Evolutionary conservation across 108 stramenopile species (phyloP).

Genomic region (Conticribra weissflogii): DNA sequence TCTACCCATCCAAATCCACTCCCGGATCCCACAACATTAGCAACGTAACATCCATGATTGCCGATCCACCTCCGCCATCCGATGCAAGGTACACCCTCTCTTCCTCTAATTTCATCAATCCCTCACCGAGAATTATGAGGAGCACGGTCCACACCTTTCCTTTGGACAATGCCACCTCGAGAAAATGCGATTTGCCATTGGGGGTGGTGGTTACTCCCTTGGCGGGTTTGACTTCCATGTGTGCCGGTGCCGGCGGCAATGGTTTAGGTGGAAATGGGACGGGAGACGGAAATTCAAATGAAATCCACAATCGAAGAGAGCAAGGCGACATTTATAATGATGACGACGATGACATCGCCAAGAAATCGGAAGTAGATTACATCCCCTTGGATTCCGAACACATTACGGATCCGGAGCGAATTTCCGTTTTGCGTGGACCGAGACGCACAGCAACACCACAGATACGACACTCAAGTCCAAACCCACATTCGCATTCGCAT

Average conservation of each 20-base stretch:
- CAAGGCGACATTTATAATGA: slow-evolving; percentile 37
- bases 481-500: background rate
- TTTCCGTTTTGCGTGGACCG: slow-evolving; percentile 47
- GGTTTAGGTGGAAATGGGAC: background rate
- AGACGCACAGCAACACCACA: too few species aligned
- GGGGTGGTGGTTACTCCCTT: slow-evolving; percentile 67
- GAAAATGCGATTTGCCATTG: slow-evolving; percentile 61
- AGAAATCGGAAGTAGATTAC: slow-evolving; percentile 28
- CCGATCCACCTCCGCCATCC: slow-evolving; percentile 55
- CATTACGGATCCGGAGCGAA: slow-evolving; percentile 36
- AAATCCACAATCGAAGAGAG: background rate
- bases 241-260: background rate
- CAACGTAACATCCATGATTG: background rate
- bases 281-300: background rate
- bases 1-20: slow-evolving; percentile 30
- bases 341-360: background rate
- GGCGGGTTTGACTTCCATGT: slow-evolving; percentile 47
- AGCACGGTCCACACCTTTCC: slow-evolving; percentile 68
- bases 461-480: background rate
- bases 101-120: slow-evolving; percentile 62
- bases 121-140: slow-evolving; percentile 64
- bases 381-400: slow-evolving; percentile 21
- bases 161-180: slow-evolving; percentile 39
- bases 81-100: slow-evolving; percentile 58
- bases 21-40: background rate